Percentiles rank a stretch among this genome's conserved stretches.
These are phyloP conservation scores for Sicyos baderoa DNA, from an alignment of 306 rosid genomes.

Conservation along the genomic window DNA sequence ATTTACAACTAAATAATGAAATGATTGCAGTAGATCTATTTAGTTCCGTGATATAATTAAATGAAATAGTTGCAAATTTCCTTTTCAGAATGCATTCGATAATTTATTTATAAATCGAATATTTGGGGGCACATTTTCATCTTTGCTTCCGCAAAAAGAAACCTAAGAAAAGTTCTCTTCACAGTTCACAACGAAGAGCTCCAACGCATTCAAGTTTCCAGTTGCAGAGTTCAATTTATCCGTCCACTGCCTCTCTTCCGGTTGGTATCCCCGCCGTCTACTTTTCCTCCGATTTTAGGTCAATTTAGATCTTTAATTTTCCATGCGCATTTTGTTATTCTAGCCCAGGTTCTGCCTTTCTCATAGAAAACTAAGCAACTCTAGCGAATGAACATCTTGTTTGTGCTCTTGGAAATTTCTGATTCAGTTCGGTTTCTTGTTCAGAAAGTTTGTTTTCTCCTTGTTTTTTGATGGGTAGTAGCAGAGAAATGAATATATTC, in stretches of 20 bases:
- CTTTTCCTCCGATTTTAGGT: neutral
- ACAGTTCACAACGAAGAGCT: neutral
- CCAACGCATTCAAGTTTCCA: neutral
- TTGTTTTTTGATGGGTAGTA: neutral
- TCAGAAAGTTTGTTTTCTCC: neutral
- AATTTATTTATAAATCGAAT: no score
- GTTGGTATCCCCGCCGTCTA: neutral
- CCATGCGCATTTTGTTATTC: neutral
- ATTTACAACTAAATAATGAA: no score
- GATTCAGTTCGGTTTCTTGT: conserved; percentile 5
- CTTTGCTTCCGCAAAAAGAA: neutral
- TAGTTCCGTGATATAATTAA: no score
- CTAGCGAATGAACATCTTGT: neutral
- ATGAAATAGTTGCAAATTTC: no score
- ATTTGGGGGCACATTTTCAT: neutral
- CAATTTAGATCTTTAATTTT: neutral
- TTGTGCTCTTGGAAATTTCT: neutral
- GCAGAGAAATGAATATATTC: neutral
- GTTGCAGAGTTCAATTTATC: neutral
- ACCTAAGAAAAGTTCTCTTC: neutral
- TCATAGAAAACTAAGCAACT: neutral
- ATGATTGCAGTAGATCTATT: no score
- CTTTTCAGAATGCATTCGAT: no score
- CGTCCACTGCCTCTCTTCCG: neutral
- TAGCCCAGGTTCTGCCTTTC: neutral